Conservation (phyloP, 768 basidiomycete genomes). For the Infundibulicybe gibba region DNA sequence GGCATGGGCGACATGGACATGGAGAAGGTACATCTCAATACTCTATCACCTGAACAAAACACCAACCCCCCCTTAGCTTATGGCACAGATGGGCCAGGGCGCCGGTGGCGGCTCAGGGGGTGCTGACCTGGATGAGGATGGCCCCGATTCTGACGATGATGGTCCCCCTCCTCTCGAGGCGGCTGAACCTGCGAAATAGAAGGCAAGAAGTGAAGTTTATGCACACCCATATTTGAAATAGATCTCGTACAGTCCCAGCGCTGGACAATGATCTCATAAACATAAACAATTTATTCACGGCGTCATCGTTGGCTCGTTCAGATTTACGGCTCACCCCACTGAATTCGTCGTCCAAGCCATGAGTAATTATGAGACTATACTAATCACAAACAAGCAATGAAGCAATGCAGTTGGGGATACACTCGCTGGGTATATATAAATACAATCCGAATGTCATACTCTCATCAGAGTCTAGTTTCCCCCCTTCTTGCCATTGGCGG, state of each 20-base stretch:
- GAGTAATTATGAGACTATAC: too few species aligned
- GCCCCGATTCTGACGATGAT: constrained; percentile 55
- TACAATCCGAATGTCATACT: too few species aligned
- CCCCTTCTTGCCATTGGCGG: too few species aligned
- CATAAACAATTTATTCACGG: too few species aligned
- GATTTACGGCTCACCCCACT: too few species aligned
- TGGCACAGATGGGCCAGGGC: constrained; percentile 42
- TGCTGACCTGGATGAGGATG: constrained; percentile 22
- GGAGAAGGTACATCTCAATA: constrained; percentile 41
- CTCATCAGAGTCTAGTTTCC: too few species aligned
- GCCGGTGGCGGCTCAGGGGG: constrained; percentile 17
- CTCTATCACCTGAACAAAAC: not conserved
- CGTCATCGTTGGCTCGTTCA: too few species aligned
- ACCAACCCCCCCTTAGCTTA: constrained; percentile 33
- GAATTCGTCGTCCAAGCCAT: too few species aligned
- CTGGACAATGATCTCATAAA: too few species aligned
- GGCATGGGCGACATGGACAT: constrained; percentile 62
- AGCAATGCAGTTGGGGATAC: not conserved
- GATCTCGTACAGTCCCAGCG: too few species aligned
- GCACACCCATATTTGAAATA: not conserved
- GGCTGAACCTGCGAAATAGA: constrained; percentile 42
- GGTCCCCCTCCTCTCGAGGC: constrained; percentile 83
- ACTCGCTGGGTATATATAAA: too few species aligned
- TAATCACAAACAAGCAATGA: too few species aligned
- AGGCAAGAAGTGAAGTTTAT: not conserved